Conservation (phyloP, 768 basidiomycete genomes). For the Leccinum uliginosum region DNA sequence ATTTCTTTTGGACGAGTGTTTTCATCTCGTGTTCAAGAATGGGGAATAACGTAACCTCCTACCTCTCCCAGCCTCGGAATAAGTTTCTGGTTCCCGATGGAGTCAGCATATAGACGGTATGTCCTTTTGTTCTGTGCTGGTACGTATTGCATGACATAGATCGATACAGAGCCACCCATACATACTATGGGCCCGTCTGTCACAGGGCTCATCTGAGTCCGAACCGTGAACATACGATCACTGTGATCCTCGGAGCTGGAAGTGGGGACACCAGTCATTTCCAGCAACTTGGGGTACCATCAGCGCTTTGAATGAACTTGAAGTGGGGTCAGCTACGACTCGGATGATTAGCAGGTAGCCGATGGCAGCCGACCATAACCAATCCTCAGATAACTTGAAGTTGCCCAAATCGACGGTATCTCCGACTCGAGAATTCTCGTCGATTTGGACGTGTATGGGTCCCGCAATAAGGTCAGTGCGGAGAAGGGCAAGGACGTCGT, state of each 20-base stretch:
- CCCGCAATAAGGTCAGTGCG: background rate
- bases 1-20: no score
- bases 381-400: background rate
- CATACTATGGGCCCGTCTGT: background rate
- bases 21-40: slow-evolving; percentile 44
- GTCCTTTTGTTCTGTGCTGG: background rate
- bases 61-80: slow-evolving; percentile 28
- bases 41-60: slow-evolving; percentile 57
- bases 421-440: background rate
- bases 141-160: background rate
- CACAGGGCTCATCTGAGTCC: background rate
- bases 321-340: background rate
- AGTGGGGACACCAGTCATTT: background rate
- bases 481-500: background rate
- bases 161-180: background rate
- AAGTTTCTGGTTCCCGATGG: no score
- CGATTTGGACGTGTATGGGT: background rate
- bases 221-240: no score
- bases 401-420: background rate
- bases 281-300: background rate
- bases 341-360: background rate
- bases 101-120: no score
- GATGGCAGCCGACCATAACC: background rate
- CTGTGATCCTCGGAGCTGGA: no score
- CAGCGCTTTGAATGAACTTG: background rate